These are phyloP conservation scores for Xerocomus minutiporus DNA, from an alignment of 1,284 basidiomycete species.

Conservation along the genomic window DNA sequence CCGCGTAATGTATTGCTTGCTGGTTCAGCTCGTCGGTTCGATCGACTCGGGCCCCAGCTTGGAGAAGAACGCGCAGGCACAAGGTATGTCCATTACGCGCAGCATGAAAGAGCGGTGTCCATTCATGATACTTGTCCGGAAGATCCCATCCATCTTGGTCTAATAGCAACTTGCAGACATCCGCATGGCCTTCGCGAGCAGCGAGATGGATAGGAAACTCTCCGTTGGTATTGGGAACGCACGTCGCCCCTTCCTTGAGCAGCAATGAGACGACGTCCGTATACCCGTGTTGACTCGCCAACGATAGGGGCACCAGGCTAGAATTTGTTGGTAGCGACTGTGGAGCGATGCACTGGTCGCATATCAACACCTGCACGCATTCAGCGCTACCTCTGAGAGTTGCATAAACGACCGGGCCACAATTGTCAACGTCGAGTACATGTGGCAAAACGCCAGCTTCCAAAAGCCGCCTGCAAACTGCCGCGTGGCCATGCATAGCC, in stretches of 20 bases:
- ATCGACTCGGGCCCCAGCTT: conserved; percentile 73
- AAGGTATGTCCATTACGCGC: conserved; percentile 81
- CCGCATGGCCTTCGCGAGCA: conserved; percentile 88
- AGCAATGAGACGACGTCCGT: conserved; percentile 70
- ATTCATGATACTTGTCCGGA: conserved; percentile 95
- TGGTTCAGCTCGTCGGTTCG: conserved; percentile 83
- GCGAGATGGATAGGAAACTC: conserved; percentile 98
- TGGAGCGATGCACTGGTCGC: conserved; percentile 54
- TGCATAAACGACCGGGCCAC: conserved; percentile 90
- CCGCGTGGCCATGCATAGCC: conserved; percentile 85
- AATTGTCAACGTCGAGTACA: conserved; percentile 88
- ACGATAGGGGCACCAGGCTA: conserved; percentile 84
- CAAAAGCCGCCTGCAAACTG: conserved; percentile 75
- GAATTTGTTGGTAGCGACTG: conserved; percentile 40
- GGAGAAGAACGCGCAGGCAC: conserved; percentile 77
- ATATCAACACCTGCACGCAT: conserved; percentile 76
- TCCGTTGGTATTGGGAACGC: conserved; percentile 87
- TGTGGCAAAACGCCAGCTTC: conserved; percentile 63
- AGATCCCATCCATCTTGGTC: conserved; percentile 78
- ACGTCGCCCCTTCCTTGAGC: conserved; percentile 73
- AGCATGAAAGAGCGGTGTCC: conserved; percentile 97
- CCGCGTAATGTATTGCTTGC: conserved; percentile 89
- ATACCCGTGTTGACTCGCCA: conserved; percentile 90
- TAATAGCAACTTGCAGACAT: conserved; percentile 79
- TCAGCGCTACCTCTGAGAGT: conserved; percentile 82